These are phyloP conservation scores for Miamiensis avidus DNA, from an alignment of 169 alveolate genomes.

Conservation along the genomic window DNA sequence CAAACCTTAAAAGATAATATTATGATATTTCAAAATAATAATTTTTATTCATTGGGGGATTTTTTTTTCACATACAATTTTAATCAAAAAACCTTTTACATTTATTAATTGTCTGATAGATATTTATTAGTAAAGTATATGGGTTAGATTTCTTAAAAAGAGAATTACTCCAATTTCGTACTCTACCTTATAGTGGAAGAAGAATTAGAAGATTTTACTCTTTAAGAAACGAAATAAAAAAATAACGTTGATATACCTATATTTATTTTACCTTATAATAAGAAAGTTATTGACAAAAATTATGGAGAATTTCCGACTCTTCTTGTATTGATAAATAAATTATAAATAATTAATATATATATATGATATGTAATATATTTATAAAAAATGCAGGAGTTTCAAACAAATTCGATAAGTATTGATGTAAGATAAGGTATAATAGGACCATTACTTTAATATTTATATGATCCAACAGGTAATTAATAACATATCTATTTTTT, in stretches of 20 bases:
- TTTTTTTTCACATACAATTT: neutral
- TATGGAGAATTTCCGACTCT: too few relatives aligned
- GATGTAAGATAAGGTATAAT: neutral
- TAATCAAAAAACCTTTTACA: neutral
- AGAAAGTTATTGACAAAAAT: neutral
- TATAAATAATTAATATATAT: too few relatives aligned
- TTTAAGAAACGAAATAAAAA: neutral
- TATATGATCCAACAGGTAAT: neutral
- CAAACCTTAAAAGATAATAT: neutral
- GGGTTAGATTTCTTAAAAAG: neutral
- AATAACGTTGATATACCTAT: neutral
- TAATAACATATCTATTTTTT: too few relatives aligned
- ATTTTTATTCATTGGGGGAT: neutral
- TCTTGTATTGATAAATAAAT: too few relatives aligned
- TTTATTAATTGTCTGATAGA: neutral
- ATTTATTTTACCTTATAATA: neutral
- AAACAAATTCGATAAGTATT: neutral
- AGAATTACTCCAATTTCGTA: neutral
- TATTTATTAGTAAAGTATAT: too few relatives aligned
- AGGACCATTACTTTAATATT: neutral
- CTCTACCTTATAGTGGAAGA: too few relatives aligned
- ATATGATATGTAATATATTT: too few relatives aligned
- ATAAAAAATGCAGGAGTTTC: neutral
- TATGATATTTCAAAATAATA: neutral
- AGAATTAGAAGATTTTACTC: neutral